phyloP scores from a whole-genome alignment of 1,284 basidiomycete species.

The Leccinum proliferum region DNA sequence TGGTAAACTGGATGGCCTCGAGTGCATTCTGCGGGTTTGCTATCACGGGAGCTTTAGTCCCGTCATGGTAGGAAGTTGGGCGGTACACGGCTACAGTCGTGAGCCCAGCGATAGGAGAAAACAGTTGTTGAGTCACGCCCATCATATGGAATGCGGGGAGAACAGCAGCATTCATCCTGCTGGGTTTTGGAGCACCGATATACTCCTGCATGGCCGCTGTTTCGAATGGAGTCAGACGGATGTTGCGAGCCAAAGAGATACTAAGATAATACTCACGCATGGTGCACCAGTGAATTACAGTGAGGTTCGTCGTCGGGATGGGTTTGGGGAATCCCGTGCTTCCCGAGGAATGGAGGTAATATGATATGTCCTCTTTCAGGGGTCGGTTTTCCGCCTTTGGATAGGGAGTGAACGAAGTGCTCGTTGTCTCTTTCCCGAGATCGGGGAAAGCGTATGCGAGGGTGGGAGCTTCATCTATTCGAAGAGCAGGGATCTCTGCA shows the following conservation, averaged over 20 bases:
- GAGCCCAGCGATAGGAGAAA: slow-evolving; percentile 13
- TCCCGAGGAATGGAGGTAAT: slow-evolving; percentile 25
- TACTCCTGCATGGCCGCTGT: slow-evolving; percentile 13
- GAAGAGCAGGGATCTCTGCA: slow-evolving; percentile 17
- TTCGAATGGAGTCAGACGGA: background rate
- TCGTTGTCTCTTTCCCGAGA: slow-evolving; percentile 20
- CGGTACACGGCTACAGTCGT: slow-evolving; percentile 12
- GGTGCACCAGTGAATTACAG: slow-evolving; percentile 13
- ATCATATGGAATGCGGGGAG: slow-evolving; percentile 20
- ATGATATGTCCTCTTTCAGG: background rate
- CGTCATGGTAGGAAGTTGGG: background rate
- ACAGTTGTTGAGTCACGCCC: slow-evolving; percentile 15
- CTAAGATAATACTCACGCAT: slow-evolving; percentile 9
- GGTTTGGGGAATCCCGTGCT: slow-evolving; percentile 28
- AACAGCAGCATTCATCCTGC: slow-evolving; percentile 4
- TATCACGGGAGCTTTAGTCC: background rate
- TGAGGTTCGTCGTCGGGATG: slow-evolving; percentile 18
- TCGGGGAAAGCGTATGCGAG: slow-evolving; percentile 28
- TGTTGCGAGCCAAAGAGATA: background rate
- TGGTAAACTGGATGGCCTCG: slow-evolving; percentile 10
- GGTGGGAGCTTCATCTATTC: slow-evolving; percentile 29
- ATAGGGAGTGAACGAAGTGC: slow-evolving; percentile 22
- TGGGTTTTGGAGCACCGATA: background rate
- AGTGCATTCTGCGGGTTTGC: slow-evolving; percentile 17
- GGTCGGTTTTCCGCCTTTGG: slow-evolving; percentile 14